Conservation (phyloP, 2,329 filamentous ascomycete species). For the Colletotrichum tofieldiae region DNA sequence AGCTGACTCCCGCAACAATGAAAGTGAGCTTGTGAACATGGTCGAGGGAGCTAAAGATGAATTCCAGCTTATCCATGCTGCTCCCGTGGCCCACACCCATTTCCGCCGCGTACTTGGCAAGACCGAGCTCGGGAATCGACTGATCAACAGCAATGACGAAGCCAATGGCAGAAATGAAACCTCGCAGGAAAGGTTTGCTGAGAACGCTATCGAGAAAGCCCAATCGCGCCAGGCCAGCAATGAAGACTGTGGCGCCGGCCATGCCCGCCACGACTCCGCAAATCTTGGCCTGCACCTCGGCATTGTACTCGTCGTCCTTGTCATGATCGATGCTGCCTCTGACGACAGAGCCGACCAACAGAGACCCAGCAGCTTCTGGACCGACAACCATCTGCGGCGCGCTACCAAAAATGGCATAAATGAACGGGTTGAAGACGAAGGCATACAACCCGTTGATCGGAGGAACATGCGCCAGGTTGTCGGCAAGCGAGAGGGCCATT, state of each 20-base stretch:
- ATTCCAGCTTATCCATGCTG: constrained; percentile 87
- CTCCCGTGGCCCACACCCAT: constrained; percentile 84
- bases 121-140: constrained; percentile 89
- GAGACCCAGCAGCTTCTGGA: constrained; percentile 92
- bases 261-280: constrained; percentile 91
- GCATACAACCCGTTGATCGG: constrained; percentile 95
- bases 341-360: constrained; percentile 90
- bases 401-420: constrained; percentile 93
- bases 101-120: constrained; percentile 76
- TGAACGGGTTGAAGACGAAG: constrained; percentile 91
- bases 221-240: constrained; percentile 86
- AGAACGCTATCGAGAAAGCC: constrained; percentile 96
- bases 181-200: constrained; percentile 90
- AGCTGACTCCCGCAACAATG: constrained; percentile 83
- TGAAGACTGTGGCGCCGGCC: constrained; percentile 89
- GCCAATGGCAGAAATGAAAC: constrained; percentile 97
- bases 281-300: constrained; percentile 82
- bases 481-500: constrained; percentile 93
- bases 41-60: constrained; percentile 78
- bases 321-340: constrained; percentile 82
- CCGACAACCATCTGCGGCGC: constrained; percentile 95
- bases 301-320: constrained; percentile 74
- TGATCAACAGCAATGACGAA: constrained; percentile 98
- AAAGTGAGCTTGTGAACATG: constrained; percentile 83
- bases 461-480: constrained; percentile 92